These are phyloP conservation scores for Lipomyces oligophaga DNA, from an alignment of 805 yeast genomes.

Conservation along the genomic window DNA sequence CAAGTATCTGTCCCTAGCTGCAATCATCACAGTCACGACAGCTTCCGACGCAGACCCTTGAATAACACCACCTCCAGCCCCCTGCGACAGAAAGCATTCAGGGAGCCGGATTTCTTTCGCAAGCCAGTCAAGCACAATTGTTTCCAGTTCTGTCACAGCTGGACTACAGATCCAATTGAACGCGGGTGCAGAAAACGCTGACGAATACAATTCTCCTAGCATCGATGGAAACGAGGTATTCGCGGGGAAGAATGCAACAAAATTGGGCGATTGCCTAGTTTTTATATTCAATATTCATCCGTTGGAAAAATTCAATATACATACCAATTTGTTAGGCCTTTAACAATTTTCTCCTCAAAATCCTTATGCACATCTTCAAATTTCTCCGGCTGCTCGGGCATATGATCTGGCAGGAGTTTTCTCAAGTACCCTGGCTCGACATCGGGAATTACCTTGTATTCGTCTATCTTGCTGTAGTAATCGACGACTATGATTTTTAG, in stretches of 20 bases:
- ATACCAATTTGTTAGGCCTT: conserved; percentile 31
- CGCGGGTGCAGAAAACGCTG: conserved; percentile 32
- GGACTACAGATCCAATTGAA: conserved; percentile 33
- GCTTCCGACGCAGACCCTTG: conserved; percentile 33
- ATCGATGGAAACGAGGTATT: conserved; percentile 29
- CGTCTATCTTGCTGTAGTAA: conserved; percentile 20
- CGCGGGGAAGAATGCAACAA: conserved; percentile 31
- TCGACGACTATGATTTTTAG: conserved; percentile 20
- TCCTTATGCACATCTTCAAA: conserved; percentile 28
- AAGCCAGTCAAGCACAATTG: conserved; percentile 32
- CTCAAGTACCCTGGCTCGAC: conserved; percentile 31
- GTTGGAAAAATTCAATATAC: neutral
- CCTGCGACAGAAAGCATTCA: conserved; percentile 23
- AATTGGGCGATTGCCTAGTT: conserved; percentile 30
- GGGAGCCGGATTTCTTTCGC: conserved; percentile 29
- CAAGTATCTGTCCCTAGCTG: conserved; percentile 30
- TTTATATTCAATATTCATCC: neutral
- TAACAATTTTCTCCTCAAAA: conserved; percentile 25
- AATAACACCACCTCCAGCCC: conserved; percentile 32
- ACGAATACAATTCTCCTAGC: conserved; percentile 30
- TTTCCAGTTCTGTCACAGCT: conserved; percentile 31
- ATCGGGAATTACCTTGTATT: conserved; percentile 19
- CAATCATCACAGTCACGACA: conserved; percentile 28
- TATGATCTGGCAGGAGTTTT: conserved; percentile 20
- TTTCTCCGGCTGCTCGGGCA: conserved; percentile 28